These are phyloP conservation scores for Talaromyces stipitatus DNA, from an alignment of 495 filamentous ascomycete species.

Conservation along the genomic window DNA sequence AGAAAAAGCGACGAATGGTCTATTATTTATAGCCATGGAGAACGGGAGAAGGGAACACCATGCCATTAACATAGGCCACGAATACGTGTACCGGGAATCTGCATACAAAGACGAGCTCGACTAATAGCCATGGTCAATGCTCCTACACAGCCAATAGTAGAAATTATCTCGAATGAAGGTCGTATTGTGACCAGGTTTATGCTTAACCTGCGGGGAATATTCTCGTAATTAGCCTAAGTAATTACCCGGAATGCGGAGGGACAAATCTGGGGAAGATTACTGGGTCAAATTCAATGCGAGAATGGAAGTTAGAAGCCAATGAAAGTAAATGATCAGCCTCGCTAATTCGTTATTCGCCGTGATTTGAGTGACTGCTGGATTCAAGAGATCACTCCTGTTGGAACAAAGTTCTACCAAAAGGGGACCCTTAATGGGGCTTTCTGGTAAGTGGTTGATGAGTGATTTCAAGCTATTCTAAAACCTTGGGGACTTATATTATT, in stretches of 20 bases:
- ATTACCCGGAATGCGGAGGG: neutral
- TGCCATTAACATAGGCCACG: neutral
- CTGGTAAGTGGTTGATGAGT: too few species aligned
- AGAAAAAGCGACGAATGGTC: neutral
- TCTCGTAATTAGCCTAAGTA: neutral
- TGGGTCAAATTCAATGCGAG: neutral
- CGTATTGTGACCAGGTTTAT: neutral
- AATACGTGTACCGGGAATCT: neutral
- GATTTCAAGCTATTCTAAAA: too few species aligned
- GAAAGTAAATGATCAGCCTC: too few species aligned
- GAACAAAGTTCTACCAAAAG: too few species aligned
- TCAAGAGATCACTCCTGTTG: too few species aligned
- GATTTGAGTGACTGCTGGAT: too few species aligned
- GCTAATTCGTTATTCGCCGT: too few species aligned
- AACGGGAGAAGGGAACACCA: neutral
- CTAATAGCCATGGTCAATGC: neutral
- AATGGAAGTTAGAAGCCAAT: neutral
- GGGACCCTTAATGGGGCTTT: too few species aligned
- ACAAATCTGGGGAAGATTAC: neutral
- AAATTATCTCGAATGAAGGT: neutral
- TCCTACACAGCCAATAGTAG: neutral
- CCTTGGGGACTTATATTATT: too few species aligned
- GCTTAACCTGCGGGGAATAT: neutral
- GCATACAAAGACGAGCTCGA: neutral
- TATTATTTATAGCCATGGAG: neutral